These are phyloP conservation scores for Suhomyces guaymorum DNA, from an alignment of 1,139 yeast species.

Conservation along the genomic window DNA sequence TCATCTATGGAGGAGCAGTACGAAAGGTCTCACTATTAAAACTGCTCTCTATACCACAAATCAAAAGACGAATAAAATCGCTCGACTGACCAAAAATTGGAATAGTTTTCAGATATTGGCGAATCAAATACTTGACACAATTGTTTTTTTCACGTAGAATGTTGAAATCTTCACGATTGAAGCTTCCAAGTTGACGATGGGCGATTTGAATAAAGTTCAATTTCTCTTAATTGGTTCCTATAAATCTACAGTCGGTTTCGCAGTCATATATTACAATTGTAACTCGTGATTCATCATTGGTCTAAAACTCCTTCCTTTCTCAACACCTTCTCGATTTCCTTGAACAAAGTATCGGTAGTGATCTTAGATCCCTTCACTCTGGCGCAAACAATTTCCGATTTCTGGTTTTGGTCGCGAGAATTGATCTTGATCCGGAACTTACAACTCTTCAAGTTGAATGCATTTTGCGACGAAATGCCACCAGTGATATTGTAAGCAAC, in stretches of 20 bases:
- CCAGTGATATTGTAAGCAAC: conserved; percentile 54
- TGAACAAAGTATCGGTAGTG: conserved; percentile 46
- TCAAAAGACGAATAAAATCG: too few relatives aligned
- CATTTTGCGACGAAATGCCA: conserved; percentile 59
- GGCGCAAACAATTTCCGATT: conserved; percentile 49
- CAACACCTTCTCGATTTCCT: conserved; percentile 49
- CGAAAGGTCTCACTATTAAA: too few relatives aligned
- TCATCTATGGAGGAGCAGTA: too few relatives aligned
- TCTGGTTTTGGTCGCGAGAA: conserved; percentile 39
- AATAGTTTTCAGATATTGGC: too few relatives aligned
- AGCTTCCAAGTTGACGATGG: too few relatives aligned
- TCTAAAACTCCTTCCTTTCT: conserved; percentile 50
- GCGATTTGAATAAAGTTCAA: too few relatives aligned
- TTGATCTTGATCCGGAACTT: conserved; percentile 58
- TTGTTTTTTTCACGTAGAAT: too few relatives aligned
- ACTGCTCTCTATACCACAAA: too few relatives aligned
- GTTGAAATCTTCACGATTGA: too few relatives aligned
- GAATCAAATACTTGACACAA: too few relatives aligned
- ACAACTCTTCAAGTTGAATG: conserved; percentile 64
- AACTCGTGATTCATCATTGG: conserved; percentile 10
- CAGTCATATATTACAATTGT: conserved; percentile 5
- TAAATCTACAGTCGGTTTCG: background rate
- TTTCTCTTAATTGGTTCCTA: too few relatives aligned
- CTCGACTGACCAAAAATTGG: too few relatives aligned
- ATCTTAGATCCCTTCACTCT: conserved; percentile 47